Evolutionary conservation across 495 filamentous ascomycete genomes (phyloP), one percentile per base, ranked within the genome.

Genomic region (Lasiosphaeria hispida): DNA sequence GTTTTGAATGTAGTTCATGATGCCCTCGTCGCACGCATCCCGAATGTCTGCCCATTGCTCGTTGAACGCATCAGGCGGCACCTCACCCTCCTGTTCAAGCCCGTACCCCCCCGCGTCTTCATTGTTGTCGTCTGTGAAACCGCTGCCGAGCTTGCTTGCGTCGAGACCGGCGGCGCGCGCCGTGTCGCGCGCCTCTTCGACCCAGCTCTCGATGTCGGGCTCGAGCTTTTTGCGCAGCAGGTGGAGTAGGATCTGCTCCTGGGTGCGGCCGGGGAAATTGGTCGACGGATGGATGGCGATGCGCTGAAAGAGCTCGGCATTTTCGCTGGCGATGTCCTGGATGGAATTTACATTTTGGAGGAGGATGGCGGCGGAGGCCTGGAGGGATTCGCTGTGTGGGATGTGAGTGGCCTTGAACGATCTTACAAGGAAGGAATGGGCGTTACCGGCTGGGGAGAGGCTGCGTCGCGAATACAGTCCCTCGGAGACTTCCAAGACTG

Each of bases 181-280:
- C 6, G 70, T 64, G 7, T 64, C 68, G 4, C 81, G 80, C 7
- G 85, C 86, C 40, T 85, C 77, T 8, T 83, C 83, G 11, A 93
- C 85, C 80, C 85, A 87, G 34, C 82, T 81, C 59, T 91, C 88
- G 23, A 90, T 84, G 3, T 80, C 76, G 4, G 89, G 87, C 51
- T 92, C 88, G 17, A 88, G 81, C 68, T 92, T 93, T 72, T 93
- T 94, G 15, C 90, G 84, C 17, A 94, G 73, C 1, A 95, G 73
- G 53, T 83, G 77, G 7, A 79, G 70, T 1, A 93, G 81, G 4
- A 85, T 72, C 42, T 63, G 71, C 45, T 87, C 83, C 65, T 92
- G 83, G 9, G 82, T 86, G 42, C 84, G 84, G 10, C 86, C 83
- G 9, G 90, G 89, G 72, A 87, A 92, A 53, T 85, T 83, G 5